Evolutionary conservation across 352 stramenopile genomes (phyloP), one percentile per base, ranked within the genome.

Genomic region (Phytophthora foliorum): DNA sequence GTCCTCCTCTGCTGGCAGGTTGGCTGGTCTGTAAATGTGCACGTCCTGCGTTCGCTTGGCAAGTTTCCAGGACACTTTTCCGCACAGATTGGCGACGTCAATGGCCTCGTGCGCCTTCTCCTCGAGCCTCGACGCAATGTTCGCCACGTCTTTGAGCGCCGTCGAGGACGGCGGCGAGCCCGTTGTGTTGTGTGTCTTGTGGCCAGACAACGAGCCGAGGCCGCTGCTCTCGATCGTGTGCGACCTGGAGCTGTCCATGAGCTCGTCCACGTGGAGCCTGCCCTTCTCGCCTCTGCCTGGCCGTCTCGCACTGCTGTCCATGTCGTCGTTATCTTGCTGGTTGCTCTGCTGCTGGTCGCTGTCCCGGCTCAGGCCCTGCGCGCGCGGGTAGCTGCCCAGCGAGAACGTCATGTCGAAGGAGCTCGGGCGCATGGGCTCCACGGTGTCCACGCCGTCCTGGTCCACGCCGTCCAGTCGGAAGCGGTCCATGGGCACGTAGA

Each of bases 341-440:
- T 74, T 71, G 41, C 51, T 63, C 4, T 75, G 17, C 46, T 80
- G 59, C 32, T 44, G n/a, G 29, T 77, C 67, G 38, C 65, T 71
- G 54, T 79, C 68, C 22, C 63, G 62, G 29, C 54, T 72, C 46
- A 83, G 39, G 0, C 64, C 65, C 25, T 72, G 63, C 8, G 60
- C 45, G 31, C 38, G 46, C 50, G 76, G 72, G 67, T 89, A 80
- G 72, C 74, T 77, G 58, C 81, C 81, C 9, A 93, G 83, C 31
- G 84, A 93, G 75, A 94, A 94, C 66, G 84, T 93, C 83, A 93
- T 91, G 81, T 96, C 87, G 68, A 96, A 96, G 29, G 87, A 95
- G 65, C 89, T 94, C n/a, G 89, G 78, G 4, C 89, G 89, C 77
- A 94, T 89, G 49, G 89, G 89, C 77, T 94, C 89, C 14, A 96